These are phyloP conservation scores for Sporothrix dimorphospora DNA, from an alignment of 2,329 filamentous ascomycete species.

Conservation along the genomic window DNA sequence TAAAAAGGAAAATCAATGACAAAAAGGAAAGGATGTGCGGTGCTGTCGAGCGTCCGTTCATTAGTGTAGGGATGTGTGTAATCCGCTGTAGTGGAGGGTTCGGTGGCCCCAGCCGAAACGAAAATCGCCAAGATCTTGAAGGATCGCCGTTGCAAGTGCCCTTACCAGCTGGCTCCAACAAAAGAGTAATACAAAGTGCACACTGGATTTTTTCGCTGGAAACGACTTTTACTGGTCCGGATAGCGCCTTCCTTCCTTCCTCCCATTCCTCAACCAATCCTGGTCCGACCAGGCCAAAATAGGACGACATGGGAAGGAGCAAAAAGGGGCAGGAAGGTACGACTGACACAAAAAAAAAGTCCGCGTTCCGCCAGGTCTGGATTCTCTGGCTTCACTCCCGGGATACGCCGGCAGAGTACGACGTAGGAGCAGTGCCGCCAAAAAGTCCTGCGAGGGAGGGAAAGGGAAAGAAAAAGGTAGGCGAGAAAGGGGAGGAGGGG, in stretches of 20 bases:
- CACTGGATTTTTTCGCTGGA: neutral
- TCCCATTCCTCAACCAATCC: neutral
- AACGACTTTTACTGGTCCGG: neutral
- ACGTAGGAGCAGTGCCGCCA: neutral
- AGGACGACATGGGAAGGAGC: neutral
- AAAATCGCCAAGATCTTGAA: slow-evolving; percentile 25
- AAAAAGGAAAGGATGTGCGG: slow-evolving; percentile 25
- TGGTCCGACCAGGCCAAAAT: neutral
- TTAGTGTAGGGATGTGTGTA: slow-evolving; percentile 11
- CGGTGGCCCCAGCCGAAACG: slow-evolving; percentile 19
- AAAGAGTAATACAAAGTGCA: neutral
- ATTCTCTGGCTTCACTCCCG: neutral
- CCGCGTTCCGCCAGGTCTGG: neutral
- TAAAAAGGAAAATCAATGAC: slow-evolving; percentile 14
- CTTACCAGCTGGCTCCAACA: slow-evolving; percentile 5
- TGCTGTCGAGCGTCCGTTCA: neutral
- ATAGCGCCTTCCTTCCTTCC: slow-evolving; percentile 12
- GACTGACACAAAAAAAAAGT: neutral
- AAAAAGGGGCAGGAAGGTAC: slow-evolving; percentile 4
- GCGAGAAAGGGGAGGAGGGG: neutral
- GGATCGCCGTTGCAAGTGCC: slow-evolving; percentile 24
- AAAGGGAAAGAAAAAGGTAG: neutral
- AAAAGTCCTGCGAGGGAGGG: neutral
- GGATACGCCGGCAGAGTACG: slow-evolving; percentile 7
- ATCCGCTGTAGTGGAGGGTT: slow-evolving; percentile 18